phyloP scores from a whole-genome alignment of 192 early-diverging fungal genomes.

The Neocallimastix lanati region DNA sequence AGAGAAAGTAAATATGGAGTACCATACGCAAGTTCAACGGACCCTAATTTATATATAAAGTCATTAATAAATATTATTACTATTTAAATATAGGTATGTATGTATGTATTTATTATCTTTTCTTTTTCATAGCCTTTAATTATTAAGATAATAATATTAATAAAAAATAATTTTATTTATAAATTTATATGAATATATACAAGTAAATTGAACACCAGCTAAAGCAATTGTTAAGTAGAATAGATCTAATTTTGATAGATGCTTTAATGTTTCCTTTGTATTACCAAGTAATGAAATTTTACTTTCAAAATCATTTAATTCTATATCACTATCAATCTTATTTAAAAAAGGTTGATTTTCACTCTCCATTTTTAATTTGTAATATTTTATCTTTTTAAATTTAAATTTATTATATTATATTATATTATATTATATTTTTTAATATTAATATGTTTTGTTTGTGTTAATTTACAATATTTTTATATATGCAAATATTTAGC shows the following conservation, averaged over 20 bases:
- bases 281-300: neutral
- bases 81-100: neutral
- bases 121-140: too few relatives aligned
- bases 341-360: neutral
- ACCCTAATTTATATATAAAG: slow-evolving; percentile 21
- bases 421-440: too few relatives aligned
- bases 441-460: too few relatives aligned
- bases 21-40: slow-evolving; percentile 59
- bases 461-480: too few relatives aligned
- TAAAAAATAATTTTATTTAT: too few relatives aligned
- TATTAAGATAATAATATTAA: too few relatives aligned
- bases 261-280: neutral
- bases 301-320: neutral
- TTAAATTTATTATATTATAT: too few relatives aligned
- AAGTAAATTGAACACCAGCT: slow-evolving; percentile 48
- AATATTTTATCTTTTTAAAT: too few relatives aligned
- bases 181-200: slow-evolving; percentile 15
- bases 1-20: slow-evolving; percentile 73
- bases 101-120: slow-evolving; percentile 7
- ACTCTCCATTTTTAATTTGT: neutral
- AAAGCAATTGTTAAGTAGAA: slow-evolving; percentile 7
- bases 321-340: neutral
- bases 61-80: neutral
- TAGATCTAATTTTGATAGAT: neutral
- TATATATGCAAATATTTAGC: too few relatives aligned